These are phyloP conservation scores for Colletotrichum liriopes DNA, from an alignment of 2,329 filamentous ascomycete species.

Conservation along the genomic window DNA sequence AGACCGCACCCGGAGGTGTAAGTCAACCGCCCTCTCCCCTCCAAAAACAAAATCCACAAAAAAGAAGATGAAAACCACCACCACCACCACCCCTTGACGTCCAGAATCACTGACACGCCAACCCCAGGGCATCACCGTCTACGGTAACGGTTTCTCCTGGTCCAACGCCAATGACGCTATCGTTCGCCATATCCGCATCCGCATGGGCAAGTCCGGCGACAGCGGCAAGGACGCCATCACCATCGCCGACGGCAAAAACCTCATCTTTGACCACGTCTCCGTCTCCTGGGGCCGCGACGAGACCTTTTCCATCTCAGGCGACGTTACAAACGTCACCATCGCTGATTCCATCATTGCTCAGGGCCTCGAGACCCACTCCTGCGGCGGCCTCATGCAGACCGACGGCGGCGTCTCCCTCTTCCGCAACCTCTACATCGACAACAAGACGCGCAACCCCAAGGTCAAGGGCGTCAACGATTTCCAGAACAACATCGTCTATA, in stretches of 20 bases:
- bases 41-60: no score
- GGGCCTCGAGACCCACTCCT: constrained; percentile 68
- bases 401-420: constrained; percentile 62
- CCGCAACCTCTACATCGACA: constrained; percentile 70
- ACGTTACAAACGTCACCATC: constrained; percentile 64
- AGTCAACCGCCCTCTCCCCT: constrained; percentile 46
- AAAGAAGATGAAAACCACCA: neutral
- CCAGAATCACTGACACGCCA: constrained; percentile 1
- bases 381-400: constrained; percentile 67
- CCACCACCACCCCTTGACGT: neutral
- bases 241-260: constrained; percentile 67
- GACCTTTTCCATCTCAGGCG: constrained; percentile 67
- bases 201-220: constrained; percentile 66
- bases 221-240: constrained; percentile 68
- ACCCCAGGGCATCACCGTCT: constrained; percentile 61
- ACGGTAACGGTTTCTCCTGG: constrained; percentile 69
- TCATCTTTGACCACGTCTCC: constrained; percentile 71
- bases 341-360: constrained; percentile 69
- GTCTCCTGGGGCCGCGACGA: constrained; percentile 71
- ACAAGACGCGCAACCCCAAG: constrained; percentile 71
- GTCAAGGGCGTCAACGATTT: constrained; percentile 72
- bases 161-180: constrained; percentile 68
- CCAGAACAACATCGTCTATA: constrained; percentile 68
- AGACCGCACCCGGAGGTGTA: constrained; percentile 65
- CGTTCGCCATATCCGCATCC: constrained; percentile 69